Percentiles rank a stretch among this genome's conserved stretches.
Conservation (phyloP, 1,139 yeast species). For the Lodderomyces parapsilosis region DNA sequence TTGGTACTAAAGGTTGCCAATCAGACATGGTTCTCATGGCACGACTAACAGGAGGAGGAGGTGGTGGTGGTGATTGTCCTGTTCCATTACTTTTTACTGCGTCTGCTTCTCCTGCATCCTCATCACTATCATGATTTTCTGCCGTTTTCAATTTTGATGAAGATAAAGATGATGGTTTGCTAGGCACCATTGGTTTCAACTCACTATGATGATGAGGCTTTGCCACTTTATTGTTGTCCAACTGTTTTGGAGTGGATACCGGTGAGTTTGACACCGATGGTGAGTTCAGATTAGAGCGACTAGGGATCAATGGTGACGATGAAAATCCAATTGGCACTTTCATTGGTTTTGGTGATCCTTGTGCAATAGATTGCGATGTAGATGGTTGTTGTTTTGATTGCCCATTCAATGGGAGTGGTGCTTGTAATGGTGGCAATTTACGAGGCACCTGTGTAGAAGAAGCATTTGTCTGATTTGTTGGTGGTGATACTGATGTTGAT, state of each 20-base stretch:
- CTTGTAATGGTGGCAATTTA: slow-evolving; percentile 4
- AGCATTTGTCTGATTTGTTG: slow-evolving; percentile 19
- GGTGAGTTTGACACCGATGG: slow-evolving; percentile 26
- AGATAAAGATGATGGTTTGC: slow-evolving; percentile 30
- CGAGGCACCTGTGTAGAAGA: slow-evolving; percentile 15
- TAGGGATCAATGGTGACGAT: slow-evolving; percentile 36
- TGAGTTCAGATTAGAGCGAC: slow-evolving; percentile 21
- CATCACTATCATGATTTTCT: slow-evolving; percentile 3
- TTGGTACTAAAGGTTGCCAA: slow-evolving; percentile 59
- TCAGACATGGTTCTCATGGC: slow-evolving; percentile 39
- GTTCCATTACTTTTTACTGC: neutral
- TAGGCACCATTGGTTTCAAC: slow-evolving; percentile 36
- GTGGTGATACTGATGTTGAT: slow-evolving; percentile 1
- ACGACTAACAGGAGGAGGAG: slow-evolving; percentile 16
- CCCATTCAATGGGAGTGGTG: slow-evolving; percentile 9
- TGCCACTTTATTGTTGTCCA: neutral
- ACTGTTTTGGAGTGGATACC: slow-evolving; percentile 10
- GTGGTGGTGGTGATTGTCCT: slow-evolving; percentile 35
- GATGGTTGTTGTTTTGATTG: slow-evolving; percentile 3
- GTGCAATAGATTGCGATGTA: neutral
- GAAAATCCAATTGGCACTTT: slow-evolving; percentile 41
- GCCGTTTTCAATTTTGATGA: slow-evolving; percentile 16
- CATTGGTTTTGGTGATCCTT: slow-evolving; percentile 25
- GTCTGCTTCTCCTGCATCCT: slow-evolving; percentile 4
- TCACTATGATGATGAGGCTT: slow-evolving; percentile 2